These are phyloP conservation scores for Pisolithus albus DNA, from an alignment of 768 basidiomycete species.

Conservation along the genomic window DNA sequence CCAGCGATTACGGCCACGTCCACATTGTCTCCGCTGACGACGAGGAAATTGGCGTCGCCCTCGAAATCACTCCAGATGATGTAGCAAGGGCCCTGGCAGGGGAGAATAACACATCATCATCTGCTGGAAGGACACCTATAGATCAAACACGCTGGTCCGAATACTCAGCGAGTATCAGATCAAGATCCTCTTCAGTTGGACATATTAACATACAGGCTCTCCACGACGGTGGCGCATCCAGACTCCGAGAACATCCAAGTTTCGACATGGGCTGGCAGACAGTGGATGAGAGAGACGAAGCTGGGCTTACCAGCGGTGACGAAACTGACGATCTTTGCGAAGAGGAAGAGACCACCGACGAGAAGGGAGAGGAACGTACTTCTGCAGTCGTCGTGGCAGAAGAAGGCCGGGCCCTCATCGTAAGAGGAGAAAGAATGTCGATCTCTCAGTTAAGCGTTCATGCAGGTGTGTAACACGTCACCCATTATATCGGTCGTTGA, in stretches of 20 bases:
- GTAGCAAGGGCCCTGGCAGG: conserved; percentile 55
- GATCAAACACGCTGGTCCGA: conserved; percentile 74
- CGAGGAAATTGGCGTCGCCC: conserved; percentile 44
- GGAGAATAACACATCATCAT: conserved; percentile 40
- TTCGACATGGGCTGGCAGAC: conserved; percentile 72
- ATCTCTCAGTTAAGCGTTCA: conserved; percentile 58
- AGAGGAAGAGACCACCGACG: conserved; percentile 43
- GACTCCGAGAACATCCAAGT: conserved; percentile 58
- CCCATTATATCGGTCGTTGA: not conserved
- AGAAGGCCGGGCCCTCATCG: conserved; percentile 79
- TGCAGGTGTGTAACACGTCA: conserved; percentile 48
- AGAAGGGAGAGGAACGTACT: conserved; percentile 61
- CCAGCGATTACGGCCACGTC: conserved; percentile 58
- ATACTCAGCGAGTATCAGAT: conserved; percentile 56
- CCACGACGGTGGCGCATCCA: conserved; percentile 38
- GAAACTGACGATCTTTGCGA: conserved; percentile 48
- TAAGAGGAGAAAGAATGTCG: conserved; percentile 59
- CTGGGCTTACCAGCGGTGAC: conserved; percentile 47
- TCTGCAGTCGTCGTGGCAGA: conserved; percentile 75
- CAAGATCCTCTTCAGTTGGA: conserved; percentile 63
- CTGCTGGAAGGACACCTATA: conserved; percentile 44
- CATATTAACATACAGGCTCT: conserved; percentile 36
- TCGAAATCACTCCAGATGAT: conserved; percentile 62
- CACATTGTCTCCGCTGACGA: conserved; percentile 57
- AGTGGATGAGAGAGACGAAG: conserved; percentile 67